A percentile compares a stretch with the other conserved stretches of the same genome.
Conservation (phyloP, 441 rosid genomes). For the Viola pubescens region DNA sequence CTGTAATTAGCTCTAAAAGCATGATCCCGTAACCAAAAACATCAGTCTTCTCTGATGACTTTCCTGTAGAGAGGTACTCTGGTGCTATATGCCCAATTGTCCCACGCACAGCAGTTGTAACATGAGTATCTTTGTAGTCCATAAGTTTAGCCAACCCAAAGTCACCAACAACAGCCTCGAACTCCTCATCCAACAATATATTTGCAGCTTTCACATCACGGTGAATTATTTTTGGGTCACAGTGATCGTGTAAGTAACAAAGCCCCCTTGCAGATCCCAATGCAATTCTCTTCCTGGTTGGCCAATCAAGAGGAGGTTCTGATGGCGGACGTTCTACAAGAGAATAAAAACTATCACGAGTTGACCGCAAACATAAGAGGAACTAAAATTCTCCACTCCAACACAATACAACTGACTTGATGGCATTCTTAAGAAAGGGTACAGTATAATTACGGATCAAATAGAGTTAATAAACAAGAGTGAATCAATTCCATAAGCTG, state of each 20-base stretch:
- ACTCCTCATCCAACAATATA: slow-evolving; percentile 71
- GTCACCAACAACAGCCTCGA: slow-evolving; percentile 86
- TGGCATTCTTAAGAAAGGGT: too few species aligned
- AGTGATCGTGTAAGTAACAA: slow-evolving; percentile 76
- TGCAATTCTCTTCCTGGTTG: slow-evolving; percentile 63
- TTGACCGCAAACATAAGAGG: neutral
- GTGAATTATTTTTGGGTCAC: slow-evolving; percentile 80
- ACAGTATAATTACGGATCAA: too few species aligned
- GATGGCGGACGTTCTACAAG: slow-evolving; percentile 56
- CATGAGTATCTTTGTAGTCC: slow-evolving; percentile 85
- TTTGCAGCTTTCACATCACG: slow-evolving; percentile 94
- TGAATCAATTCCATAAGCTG: neutral
- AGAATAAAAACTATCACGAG: slow-evolving; percentile 9
- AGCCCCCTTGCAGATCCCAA: slow-evolving; percentile 80
- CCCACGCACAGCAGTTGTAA: slow-evolving; percentile 76
- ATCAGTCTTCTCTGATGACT: slow-evolving; percentile 81
- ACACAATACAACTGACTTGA: too few species aligned
- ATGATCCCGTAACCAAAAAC: slow-evolving; percentile 83
- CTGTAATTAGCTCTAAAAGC: slow-evolving; percentile 76
- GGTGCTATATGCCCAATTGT: slow-evolving; percentile 83
- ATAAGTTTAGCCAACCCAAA: slow-evolving; percentile 77
- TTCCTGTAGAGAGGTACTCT: slow-evolving; percentile 76
- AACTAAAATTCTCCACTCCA: too few species aligned
- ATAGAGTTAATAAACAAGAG: neutral
- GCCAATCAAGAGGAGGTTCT: slow-evolving; percentile 71